Conservation (phyloP, 2,329 filamentous ascomycete species). For the Aureobasidium leucospermi region DNA sequence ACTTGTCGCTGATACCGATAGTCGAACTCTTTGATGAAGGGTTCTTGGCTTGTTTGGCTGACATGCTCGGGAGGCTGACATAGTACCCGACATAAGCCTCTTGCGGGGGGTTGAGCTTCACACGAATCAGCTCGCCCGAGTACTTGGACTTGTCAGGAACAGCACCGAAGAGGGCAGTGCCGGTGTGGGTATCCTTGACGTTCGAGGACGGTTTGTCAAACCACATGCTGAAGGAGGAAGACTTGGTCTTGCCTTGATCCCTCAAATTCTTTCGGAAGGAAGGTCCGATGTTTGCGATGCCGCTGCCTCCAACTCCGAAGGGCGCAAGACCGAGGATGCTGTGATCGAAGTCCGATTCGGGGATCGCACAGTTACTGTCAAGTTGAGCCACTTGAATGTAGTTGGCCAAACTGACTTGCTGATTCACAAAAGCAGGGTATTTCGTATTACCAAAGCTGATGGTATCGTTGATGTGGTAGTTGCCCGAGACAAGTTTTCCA, state of each 20-base stretch:
- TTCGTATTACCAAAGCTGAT: constrained; percentile 8
- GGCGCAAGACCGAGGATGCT: constrained; percentile 27
- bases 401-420: constrained; percentile 24
- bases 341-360: constrained; percentile 18
- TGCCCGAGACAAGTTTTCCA: constrained; percentile 14
- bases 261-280: constrained; percentile 28
- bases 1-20: constrained; percentile 2
- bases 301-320: constrained; percentile 16
- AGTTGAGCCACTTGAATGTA: constrained; percentile 20
- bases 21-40: not conserved
- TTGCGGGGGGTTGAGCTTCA: constrained; percentile 19
- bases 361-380: constrained; percentile 18
- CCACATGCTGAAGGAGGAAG: constrained; percentile 29
- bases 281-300: constrained; percentile 20
- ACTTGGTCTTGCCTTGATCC: constrained; percentile 22
- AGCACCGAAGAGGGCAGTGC: constrained; percentile 29
- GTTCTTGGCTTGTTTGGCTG: not conserved
- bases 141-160: constrained; percentile 29
- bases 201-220: constrained; percentile 25
- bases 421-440: constrained; percentile 19
- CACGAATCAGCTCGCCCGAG: constrained; percentile 26
- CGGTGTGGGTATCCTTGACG: constrained; percentile 22
- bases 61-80: not conserved
- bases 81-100: constrained; percentile 11
- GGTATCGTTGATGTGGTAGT: constrained; percentile 11